Base-by-base conservation (phyloP, 805 yeast genomes). In the Yueomyces sp. region DNA sequence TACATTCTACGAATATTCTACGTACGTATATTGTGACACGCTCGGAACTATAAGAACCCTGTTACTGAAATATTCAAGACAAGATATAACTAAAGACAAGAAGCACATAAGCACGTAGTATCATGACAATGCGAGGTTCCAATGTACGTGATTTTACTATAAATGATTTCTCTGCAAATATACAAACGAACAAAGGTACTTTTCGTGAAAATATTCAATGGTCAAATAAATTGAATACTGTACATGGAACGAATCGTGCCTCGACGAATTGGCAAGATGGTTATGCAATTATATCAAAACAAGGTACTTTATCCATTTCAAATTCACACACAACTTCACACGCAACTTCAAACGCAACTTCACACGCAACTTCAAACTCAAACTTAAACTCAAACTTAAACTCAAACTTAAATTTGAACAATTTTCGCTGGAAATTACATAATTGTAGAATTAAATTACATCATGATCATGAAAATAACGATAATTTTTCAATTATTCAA, bases 391-490 rank as follows among this genome's bases (percentile, higher is more conserved):
- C 32, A 30, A 30, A n/a, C n/a, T n/a, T n/a, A n/a, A n/a, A n/a
- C n/a, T n/a, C n/a, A n/a, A n/a, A n/a, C n/a, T n/a, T n/a, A n/a
- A 31, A 31, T 31, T 31, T 11, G 11, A 34, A 28, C 7, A 43
- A 42, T 19, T 32, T 36, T 12, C 40, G 45, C 11, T 42, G 51
- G 30, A 42, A 52, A 5, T 42, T 55, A 36, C 60, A 55, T 36
- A 44, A 45, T 38, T 52, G 56, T 42, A 44, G 42, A 30, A 28
- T 55, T 11, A 49, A 48, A 31, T 37, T 55, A 9, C 39, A 49
- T 12, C 50, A 49, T 19, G 39, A 45, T 37, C 26, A 5, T 9
- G n/a, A 6, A 34, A 34, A 41, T n/a, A 41, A 36, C n/a, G 36
- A 40, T 9, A 39, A 27, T 3, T 38, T 41, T 6, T 50, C 57